Evolutionary conservation across 2,329 filamentous ascomycete genomes (phyloP), one percentile per base, ranked within the genome.

Genomic region (Geoglossum cookeanum): DNA sequence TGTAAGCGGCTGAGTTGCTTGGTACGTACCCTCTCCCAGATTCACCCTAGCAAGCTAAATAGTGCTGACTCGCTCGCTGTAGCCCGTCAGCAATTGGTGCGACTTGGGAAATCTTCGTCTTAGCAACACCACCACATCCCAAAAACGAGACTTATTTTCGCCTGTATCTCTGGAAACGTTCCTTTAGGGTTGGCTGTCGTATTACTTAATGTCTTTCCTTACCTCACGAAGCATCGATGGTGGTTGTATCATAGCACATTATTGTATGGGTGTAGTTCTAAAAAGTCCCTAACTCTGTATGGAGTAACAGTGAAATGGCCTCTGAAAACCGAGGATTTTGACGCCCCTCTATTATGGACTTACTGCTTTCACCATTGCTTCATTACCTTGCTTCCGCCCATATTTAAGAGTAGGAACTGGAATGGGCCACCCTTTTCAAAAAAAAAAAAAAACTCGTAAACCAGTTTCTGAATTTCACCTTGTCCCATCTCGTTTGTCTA

Each of bases 1-100:
- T 98, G 92, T 75, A 92, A 94, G 74, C 92, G 94, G 66, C 71
- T 98, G 64, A 94, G 85, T 68, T 98, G 92, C 67, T 72, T 98
- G 72, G 87, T 92, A 74, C 79, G 87, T 83, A 33, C 32, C 44
- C 30, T 49, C 39, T 51, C 30, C n/a, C 39, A 29, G 35, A 22
- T 57, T 58, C 42, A 59, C 51, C 53, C 57, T 35, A 5, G 35
- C 6, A 37, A 30, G 22, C 45, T 45, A 51, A 55, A 55, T 54
- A 27, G 29, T 2, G 35, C 44, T 47, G 47, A 44, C 44, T 66
- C 69, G 63, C 69, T 60, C 55, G 11, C 33, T 57, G 44, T 57
- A 83, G 79, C 77, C 79, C 59, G 74, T 86, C 57, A 84, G 77
- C 61, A 74, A 80, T 63, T 86, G 83, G 83, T 86, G 83, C 64